Evolutionary conservation across 2,329 filamentous ascomycete species (phyloP), one percentile per base, ranked within the genome.

Genomic region (Penicillium oxalicum): DNA sequence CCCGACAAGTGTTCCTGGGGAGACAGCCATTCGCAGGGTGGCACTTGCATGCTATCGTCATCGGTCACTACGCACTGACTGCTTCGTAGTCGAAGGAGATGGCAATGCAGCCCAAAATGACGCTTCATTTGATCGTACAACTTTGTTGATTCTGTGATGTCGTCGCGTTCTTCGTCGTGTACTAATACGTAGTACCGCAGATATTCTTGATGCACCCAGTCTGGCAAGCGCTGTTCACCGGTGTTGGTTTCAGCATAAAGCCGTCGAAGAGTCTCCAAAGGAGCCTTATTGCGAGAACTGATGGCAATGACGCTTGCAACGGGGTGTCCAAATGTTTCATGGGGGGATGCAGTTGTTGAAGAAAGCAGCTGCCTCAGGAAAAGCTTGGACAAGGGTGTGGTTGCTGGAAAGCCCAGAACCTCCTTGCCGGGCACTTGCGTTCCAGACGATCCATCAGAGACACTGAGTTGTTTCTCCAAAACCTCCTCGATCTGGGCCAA

Each of bases 111-210:
- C 1, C 93, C 93, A 55, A 98, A 88, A 70, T 96, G 89, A n/a
- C 93, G 83, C 71, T 97, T 98, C 94, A 98, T 98, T 68, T 96
- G 89, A 60, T 98, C 93, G 68, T 95, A 98, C 27, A 97, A 76
- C 13, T 83, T 81, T 68, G 91, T 91, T 9, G 91, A 95, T 69
- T 90, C 87, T 34, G 82, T 82, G 52, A 97, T 95, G 65, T 98
- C 91, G 63, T 95, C 91, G 52, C 83, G 83, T 64, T 98, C 93
- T 70, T 98, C 94, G 60, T 98, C 93, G 62, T 98, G 93, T 13
- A 98, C 86, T 37, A 98, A 76, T 12, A 98, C 88, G 69, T 98
- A 98, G 69, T 98, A 98, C 54, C 93, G 82, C 55, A 98, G 74
- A 67, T 93, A 98, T 53, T 97, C 90, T 28, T 87, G 85, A 63